Evolutionary conservation across 768 basidiomycete genomes (phyloP).

Genomic region (Auriscalpium orientale): DNA sequence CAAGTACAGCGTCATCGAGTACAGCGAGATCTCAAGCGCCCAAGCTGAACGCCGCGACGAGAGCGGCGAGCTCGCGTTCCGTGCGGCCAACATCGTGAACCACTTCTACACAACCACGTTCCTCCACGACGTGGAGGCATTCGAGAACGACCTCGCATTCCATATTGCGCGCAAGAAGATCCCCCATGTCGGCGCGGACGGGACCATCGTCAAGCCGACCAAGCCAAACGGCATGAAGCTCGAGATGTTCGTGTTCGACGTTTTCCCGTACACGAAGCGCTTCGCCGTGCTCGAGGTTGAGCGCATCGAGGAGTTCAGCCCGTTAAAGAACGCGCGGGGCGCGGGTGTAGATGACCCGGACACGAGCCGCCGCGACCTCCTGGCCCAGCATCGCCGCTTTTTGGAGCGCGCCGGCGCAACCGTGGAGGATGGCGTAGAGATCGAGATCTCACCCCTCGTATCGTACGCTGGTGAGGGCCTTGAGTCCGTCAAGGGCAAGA

Average conservation of each 20-base stretch:
- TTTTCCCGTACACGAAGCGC: conserved; percentile 82
- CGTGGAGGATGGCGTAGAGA: conserved; percentile 67
- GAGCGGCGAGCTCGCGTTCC: conserved; percentile 76
- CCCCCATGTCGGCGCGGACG: conserved; percentile 66
- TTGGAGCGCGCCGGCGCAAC: conserved; percentile 70
- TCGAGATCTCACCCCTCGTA: conserved; percentile 85
- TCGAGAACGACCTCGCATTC: conserved; percentile 87
- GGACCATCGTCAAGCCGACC: conserved; percentile 65
- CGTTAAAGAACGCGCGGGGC: conserved; percentile 95
- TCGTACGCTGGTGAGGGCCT: conserved; percentile 92
- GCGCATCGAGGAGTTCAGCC: conserved; percentile 88
- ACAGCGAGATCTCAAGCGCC: conserved; percentile 88
- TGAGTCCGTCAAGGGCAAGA: conserved; percentile 68
- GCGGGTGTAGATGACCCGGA: conserved; percentile 84
- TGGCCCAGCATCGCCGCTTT: conserved; percentile 83
- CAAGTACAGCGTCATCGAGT: conserved; percentile 91
- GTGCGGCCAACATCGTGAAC: conserved; percentile 96
- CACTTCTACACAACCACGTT: conserved; percentile 93
- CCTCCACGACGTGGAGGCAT: conserved; percentile 67
- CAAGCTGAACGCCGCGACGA: conserved; percentile 74
- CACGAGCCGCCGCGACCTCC: conserved; percentile 83
- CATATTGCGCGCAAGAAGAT: conserved; percentile 99
- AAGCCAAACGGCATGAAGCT: conserved; percentile 99
- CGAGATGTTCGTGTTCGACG: conserved; percentile 98
- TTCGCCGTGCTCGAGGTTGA: conserved; percentile 88